These are phyloP conservation scores for Taphrina pruni DNA, from an alignment of 1,139 yeast genomes.

Conservation along the genomic window DNA sequence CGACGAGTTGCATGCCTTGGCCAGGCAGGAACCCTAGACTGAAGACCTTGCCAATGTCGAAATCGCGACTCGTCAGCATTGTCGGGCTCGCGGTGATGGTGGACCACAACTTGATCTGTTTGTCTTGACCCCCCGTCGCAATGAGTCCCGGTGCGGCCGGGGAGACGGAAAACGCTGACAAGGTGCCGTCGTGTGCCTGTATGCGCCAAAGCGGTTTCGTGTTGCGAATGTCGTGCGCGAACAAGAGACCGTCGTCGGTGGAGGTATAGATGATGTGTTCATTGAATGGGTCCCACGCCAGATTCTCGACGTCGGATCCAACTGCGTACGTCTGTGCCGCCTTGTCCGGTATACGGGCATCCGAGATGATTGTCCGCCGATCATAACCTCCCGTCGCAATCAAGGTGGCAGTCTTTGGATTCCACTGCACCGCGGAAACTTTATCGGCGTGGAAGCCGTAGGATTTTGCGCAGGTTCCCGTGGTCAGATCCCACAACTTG, in stretches of 20 bases:
- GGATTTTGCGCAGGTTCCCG: slow-evolving; percentile 68
- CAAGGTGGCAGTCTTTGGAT: slow-evolving; percentile 73
- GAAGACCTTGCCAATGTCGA: slow-evolving; percentile 93
- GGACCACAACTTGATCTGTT: slow-evolving; percentile 81
- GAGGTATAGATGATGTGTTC: slow-evolving; percentile 82
- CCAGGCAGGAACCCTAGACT: slow-evolving; percentile 84
- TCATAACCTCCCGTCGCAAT: slow-evolving; percentile 94
- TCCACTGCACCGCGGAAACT: slow-evolving; percentile 90
- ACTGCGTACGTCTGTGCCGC: slow-evolving; percentile 69
- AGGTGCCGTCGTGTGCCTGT: slow-evolving; percentile 96
- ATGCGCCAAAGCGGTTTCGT: slow-evolving; percentile 72
- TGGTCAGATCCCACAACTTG: slow-evolving; percentile 89
- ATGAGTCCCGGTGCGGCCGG: slow-evolving; percentile 71
- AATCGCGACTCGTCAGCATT: slow-evolving; percentile 88
- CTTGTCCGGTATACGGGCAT: slow-evolving; percentile 74
- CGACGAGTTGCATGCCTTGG: slow-evolving; percentile 78
- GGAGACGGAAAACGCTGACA: slow-evolving; percentile 79
- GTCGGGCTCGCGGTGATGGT: slow-evolving; percentile 67
- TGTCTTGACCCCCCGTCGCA: slow-evolving; percentile 79
- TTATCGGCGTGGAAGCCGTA: slow-evolving; percentile 68
- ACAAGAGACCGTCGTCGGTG: slow-evolving; percentile 88
- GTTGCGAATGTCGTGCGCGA: slow-evolving; percentile 82
- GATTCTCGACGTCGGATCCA: slow-evolving; percentile 81
- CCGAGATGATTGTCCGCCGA: slow-evolving; percentile 75
- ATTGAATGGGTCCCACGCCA: slow-evolving; percentile 65